Evolutionary conservation across 306 rosid species (phyloP), one percentile per base, ranked within the genome.

Genomic region (Oemleria cerasiformis): DNA sequence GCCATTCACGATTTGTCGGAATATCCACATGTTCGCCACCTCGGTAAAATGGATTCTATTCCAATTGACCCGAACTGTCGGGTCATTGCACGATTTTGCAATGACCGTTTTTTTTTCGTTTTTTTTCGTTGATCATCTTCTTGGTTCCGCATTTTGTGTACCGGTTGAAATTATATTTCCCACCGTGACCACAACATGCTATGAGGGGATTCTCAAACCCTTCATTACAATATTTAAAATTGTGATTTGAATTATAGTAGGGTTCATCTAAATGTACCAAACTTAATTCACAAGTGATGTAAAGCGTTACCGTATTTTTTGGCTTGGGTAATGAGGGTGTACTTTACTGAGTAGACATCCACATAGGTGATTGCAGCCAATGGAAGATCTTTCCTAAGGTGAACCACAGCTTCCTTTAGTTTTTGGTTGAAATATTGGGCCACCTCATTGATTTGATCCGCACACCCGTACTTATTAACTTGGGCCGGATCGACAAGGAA

Each of bases 101-200:
- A 86, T 59, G 50, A 90, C 8, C 5, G 80, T 79, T 65, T 88
- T 86, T 59, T 72, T 86, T 1, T 89, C 97, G 43, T 65, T 88
- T 86, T 59, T 72, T 86, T 1, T 89, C 97, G 43, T 83, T 44
- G 53, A 82, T 21, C 47, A n/a, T 58, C 9, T 59, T 75, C 86
- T 77, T 87, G 25, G 71, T 78, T 25, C 97, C 98, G 73, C 98
- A 93, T 49, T 87, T 90, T 21, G 57, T 23, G 7, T 83, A 53
- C 54, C 50, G 0, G 19, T 87, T 90, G 81, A 66, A 87, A 72
- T 93, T 93, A 67, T 87, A 87, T 76, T 84, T 86, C 42, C 93
- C 97, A 57, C 97, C 96, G 40, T 93, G 93, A 3, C 97, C 93
- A 75, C 98, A 93, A 41, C 98, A 93, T 17, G 97, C 89, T 68